Evolutionary conservation across 768 basidiomycete genomes (phyloP).

Genomic region (Erythrobasidium yunnanense): DNA sequence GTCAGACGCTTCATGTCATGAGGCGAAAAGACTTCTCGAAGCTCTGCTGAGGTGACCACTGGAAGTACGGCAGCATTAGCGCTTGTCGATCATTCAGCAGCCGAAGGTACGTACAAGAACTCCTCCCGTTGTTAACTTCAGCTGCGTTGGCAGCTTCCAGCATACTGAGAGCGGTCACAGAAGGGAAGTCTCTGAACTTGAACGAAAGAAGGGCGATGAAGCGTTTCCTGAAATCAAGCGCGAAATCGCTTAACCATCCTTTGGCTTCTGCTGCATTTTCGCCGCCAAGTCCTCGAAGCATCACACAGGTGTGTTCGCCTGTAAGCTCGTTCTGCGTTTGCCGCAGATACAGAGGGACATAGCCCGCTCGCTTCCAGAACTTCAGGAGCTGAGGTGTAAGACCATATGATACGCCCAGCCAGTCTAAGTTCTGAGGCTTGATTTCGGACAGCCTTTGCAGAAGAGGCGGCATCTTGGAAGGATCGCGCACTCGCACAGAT

Average conservation of each 20-base stretch:
- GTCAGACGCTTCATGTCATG: constrained; percentile 93
- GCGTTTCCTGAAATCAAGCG: constrained; percentile 78
- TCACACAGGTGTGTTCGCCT: constrained; percentile 90
- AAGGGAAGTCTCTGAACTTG: constrained; percentile 86
- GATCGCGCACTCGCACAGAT: constrained; percentile 56
- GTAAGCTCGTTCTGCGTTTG: constrained; percentile 91
- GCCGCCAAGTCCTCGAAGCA: constrained; percentile 64
- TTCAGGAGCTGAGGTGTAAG: constrained; percentile 73
- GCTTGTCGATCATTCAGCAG: constrained; percentile 40
- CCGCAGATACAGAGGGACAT: constrained; percentile 78
- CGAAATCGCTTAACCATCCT: constrained; percentile 79
- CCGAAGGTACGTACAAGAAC: constrained; percentile 28
- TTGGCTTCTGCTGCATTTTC: constrained; percentile 53
- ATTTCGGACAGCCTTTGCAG: constrained; percentile 80
- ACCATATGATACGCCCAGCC: constrained; percentile 91
- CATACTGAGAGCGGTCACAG: constrained; percentile 73
- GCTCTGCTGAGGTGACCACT: constrained; percentile 49
- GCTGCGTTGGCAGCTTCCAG: constrained; percentile 65
- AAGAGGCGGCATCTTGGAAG: constrained; percentile 76
- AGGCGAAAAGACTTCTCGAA: constrained; percentile 61
- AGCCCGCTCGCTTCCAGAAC: constrained; percentile 94
- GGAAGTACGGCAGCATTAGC: constrained; percentile 35
- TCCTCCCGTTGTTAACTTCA: constrained; percentile 25
- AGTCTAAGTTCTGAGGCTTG: constrained; percentile 81
- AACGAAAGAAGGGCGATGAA: constrained; percentile 83